phyloP scores from a whole-genome alignment of 2,329 filamentous ascomycete species.

The Colletotrichum sublineola region DNA sequence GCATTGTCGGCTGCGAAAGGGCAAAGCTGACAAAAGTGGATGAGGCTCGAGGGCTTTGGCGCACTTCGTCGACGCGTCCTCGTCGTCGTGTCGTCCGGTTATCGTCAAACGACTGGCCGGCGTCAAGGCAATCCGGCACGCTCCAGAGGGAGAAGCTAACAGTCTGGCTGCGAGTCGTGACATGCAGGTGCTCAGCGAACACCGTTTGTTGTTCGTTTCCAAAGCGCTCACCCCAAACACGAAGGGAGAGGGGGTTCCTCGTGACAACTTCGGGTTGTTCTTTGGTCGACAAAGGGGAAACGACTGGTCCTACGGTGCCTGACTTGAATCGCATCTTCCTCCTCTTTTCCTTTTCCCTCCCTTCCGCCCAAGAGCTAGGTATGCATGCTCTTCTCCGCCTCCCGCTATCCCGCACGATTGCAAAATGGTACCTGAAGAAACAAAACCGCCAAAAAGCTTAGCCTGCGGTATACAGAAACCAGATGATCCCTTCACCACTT shows the following conservation, averaged over 20 bases:
- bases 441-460: conserved; percentile 40
- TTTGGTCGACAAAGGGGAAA: conserved; percentile 34
- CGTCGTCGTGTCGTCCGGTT: conserved; percentile 19
- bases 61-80: conserved; percentile 15
- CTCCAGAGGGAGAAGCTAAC: conserved; percentile 9
- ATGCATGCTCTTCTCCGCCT: conserved; percentile 16
- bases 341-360: background rate
- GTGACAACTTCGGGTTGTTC: conserved; percentile 24
- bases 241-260: conserved; percentile 18
- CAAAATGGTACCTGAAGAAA: conserved; percentile 19
- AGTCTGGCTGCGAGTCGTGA: conserved; percentile 14
- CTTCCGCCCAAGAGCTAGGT: background rate
- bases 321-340: conserved; percentile 21
- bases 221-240: conserved; percentile 40
- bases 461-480: conserved; percentile 29
- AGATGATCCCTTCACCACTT: conserved; percentile 31
- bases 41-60: conserved; percentile 21
- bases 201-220: conserved; percentile 16
- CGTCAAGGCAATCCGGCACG: conserved; percentile 26
- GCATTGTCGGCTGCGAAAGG: conserved; percentile 32
- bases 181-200: conserved; percentile 24
- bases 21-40: conserved; percentile 13
- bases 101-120: conserved; percentile 33
- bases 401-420: conserved; percentile 22
- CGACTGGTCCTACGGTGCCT: conserved; percentile 28